Evolutionary conservation across 352 stramenopile genomes (phyloP), one percentile per base, ranked within the genome.

Genomic region (Pythium aquatile): DNA sequence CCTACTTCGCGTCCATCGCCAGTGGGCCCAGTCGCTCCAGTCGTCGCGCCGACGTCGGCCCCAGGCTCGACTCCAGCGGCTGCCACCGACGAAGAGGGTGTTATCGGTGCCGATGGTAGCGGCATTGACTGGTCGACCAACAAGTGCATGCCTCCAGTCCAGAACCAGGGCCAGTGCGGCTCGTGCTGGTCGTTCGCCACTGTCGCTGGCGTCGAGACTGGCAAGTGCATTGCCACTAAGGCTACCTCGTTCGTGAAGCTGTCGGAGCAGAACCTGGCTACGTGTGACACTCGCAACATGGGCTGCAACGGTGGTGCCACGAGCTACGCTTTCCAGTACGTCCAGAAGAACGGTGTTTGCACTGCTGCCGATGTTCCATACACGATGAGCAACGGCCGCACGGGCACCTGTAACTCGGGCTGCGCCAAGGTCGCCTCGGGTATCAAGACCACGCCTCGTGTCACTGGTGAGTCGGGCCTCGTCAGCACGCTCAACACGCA

Each of bases 401-500:
- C 51, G 1, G 54, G 52, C 9, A 28, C 46, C 35, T 74, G 66
- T 52, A 68, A 52, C 30, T 55, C 28, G 14, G n/a, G 30, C 11
- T 79, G 72, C 66, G 42, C 32, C 30, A 75, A 72, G 61, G 54
- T 61, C 2, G 35, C 61, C 9, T 59, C 68, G 2, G 51, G 57
- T 54, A 71, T 73, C 42, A 72, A 58, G 51, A 65, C 58, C 58
- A 88, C 86, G 56, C 24, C 33, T 8, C 48, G 70, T 17, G 75
- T 88, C 16, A 78, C 96, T 60, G 68, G 78, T 39, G 81, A 97
- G 55, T 75, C 75, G 6, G 83, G 72, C 7, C 75, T 99, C 2
- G 73, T 94, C 58, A 73, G 79, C 3, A 91, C 97, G 11, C 65
- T 99, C 33, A 84, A 89, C 55, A 83, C 91, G 59, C 91, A 97